These are phyloP conservation scores for Colletotrichum orbiculare DNA, from an alignment of 2,329 filamentous ascomycete species.

Conservation along the genomic window DNA sequence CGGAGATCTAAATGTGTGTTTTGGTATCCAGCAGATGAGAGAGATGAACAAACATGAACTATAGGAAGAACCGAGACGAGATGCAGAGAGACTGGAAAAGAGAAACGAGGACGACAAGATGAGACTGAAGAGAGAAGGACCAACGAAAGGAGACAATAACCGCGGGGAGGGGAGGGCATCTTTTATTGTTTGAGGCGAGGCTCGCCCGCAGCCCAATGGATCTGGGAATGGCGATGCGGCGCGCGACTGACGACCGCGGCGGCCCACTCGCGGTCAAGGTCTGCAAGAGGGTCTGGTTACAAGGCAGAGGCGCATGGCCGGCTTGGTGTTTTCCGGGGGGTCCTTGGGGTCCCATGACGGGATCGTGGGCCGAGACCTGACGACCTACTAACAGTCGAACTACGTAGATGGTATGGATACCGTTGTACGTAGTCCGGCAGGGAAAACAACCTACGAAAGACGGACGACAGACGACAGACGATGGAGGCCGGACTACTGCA, in stretches of 20 bases:
- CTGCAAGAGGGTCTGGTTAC: constrained; percentile 24
- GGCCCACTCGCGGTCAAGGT: constrained; percentile 7
- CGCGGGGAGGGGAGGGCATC: constrained; percentile 35
- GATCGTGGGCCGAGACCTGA: constrained; percentile 27
- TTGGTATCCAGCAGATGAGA: constrained; percentile 22
- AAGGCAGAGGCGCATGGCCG: constrained; percentile 25
- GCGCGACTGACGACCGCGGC: constrained; percentile 28
- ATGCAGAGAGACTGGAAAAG: constrained; percentile 1
- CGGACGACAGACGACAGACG: constrained; percentile 17
- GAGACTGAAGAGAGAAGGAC: constrained; percentile 32
- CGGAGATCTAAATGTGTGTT: constrained; percentile 41
- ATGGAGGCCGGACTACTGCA: constrained; percentile 14
- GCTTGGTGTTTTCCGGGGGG: constrained; percentile 27
- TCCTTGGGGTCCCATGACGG: constrained; percentile 25
- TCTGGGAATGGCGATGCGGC: constrained; percentile 36
- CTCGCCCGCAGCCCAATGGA: constrained; percentile 38
- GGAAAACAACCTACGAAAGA: constrained; percentile 1
- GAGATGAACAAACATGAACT: constrained; percentile 23
- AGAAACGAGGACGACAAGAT: constrained; percentile 17
- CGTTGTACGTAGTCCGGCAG: not conserved
- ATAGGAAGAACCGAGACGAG: constrained; percentile 9
- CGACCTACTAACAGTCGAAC: not conserved
- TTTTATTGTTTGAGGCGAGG: constrained; percentile 34
- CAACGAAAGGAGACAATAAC: constrained; percentile 26
- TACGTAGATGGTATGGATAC: constrained; percentile 3